Evolutionary conservation across 768 basidiomycete species (phyloP).

Genomic region (Rossbeevera mucosa): DNA sequence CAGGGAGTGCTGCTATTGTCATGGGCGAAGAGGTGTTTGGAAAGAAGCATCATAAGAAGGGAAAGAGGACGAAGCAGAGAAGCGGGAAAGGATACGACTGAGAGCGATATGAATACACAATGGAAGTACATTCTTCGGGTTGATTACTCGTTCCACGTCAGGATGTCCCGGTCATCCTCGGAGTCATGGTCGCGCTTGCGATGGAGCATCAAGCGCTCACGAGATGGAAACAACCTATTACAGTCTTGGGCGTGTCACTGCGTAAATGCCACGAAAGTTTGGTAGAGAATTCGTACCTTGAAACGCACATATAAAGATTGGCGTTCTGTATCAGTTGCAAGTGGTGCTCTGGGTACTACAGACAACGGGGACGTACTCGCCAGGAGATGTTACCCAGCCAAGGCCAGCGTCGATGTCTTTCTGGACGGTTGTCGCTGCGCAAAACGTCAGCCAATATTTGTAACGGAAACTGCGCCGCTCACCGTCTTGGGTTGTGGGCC

Average conservation of each 20-base stretch:
- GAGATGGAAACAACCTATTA: slow-evolving; percentile 65
- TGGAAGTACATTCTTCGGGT: not conserved
- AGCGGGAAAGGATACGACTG: slow-evolving; percentile 91
- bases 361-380: slow-evolving; percentile 44
- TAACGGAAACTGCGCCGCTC: not conserved
- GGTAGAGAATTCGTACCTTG: slow-evolving; percentile 36
- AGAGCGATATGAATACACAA: slow-evolving; percentile 3
- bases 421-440: slow-evolving; percentile 47
- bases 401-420: slow-evolving; percentile 50
- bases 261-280: not conserved
- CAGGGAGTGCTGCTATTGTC: slow-evolving; percentile 39
- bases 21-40: slow-evolving; percentile 39
- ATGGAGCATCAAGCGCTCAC: slow-evolving; percentile 64
- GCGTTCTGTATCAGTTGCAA: slow-evolving; percentile 46
- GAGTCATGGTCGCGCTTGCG: slow-evolving; percentile 69
- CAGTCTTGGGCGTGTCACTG: slow-evolving; percentile 44
- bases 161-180: slow-evolving; percentile 49
- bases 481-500: slow-evolving; percentile 32
- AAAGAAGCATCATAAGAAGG: slow-evolving; percentile 86
- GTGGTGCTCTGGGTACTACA: not conserved
- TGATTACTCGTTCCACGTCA: slow-evolving; percentile 67
- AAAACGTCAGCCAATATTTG: not conserved
- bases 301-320: slow-evolving; percentile 75
- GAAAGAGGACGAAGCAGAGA: slow-evolving; percentile 78
- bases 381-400: slow-evolving; percentile 59